Conservation (phyloP, 1,284 basidiomycete species). For the Boletellus deceptivus region DNA sequence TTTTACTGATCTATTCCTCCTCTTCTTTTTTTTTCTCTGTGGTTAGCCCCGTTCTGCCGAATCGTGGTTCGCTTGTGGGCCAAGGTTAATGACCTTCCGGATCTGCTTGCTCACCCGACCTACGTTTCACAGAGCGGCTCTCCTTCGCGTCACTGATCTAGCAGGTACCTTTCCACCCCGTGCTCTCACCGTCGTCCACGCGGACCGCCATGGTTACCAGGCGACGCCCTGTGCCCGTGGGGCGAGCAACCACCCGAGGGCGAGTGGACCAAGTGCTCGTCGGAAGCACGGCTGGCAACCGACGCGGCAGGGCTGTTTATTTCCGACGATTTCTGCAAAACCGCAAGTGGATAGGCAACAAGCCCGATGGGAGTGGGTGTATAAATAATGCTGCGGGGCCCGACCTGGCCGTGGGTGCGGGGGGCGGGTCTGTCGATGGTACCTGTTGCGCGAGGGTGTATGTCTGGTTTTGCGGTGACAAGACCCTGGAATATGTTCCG, state of each 20-base stretch:
- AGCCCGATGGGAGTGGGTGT: no score
- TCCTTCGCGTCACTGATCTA: conserved; percentile 1
- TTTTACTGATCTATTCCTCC: conserved; percentile 18
- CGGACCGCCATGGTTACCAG: conserved; percentile 3
- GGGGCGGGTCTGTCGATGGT: conserved; percentile 1
- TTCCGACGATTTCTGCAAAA: no score
- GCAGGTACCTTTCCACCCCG: not conserved
- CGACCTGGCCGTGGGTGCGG: not conserved
- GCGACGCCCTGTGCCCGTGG: conserved; percentile 1
- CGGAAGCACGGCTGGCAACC: conserved; percentile 1
- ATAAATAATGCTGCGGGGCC: no score
- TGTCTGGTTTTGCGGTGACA: no score
- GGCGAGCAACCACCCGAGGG: not conserved
- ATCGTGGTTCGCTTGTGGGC: not conserved
- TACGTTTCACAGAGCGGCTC: not conserved
- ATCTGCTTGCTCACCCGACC: not conserved
- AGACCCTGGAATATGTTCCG: conserved; percentile 1
- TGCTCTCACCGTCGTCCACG: not conserved
- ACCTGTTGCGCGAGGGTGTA: conserved; percentile 7
- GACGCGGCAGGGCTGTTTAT: not conserved
- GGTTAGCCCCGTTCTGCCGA: conserved; percentile 8
- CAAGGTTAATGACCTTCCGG: not conserved
- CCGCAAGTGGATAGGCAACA: no score
- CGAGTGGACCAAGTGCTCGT: not conserved
- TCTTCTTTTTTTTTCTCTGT: conserved; percentile 4